These are phyloP conservation scores for Phytopythium aichiense DNA, from an alignment of 352 stramenopile genomes.

Conservation along the genomic window DNA sequence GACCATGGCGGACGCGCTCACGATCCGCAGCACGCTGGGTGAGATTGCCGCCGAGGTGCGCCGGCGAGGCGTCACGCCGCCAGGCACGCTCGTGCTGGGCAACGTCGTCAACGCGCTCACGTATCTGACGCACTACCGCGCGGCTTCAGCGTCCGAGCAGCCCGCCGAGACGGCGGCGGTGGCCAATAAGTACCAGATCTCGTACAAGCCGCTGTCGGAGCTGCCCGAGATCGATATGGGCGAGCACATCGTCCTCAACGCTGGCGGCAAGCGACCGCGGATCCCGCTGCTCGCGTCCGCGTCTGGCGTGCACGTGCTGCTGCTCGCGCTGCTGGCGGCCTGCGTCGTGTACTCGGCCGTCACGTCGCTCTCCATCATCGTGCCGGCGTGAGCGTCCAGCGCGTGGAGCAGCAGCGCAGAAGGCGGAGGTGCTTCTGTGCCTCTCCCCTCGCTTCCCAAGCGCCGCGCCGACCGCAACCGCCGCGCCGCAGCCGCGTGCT, in stretches of 20 bases:
- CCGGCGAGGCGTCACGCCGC: constrained; percentile 81
- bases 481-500: neutral
- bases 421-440: neutral
- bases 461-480: neutral
- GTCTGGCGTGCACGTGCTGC: constrained; percentile 16
- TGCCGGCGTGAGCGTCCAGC: neutral
- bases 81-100: constrained; percentile 93
- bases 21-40: constrained; percentile 84
- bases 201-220: constrained; percentile 45
- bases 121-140: constrained; percentile 64
- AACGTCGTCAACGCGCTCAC: constrained; percentile 86
- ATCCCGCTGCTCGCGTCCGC: constrained; percentile 15
- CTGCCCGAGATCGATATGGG: constrained; percentile 49
- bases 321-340: constrained; percentile 13
- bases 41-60: constrained; percentile 89
- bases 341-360: constrained; percentile 24
- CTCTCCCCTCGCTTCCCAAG: neutral
- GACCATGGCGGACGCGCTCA: constrained; percentile 87
- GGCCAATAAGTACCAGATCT: constrained; percentile 57
- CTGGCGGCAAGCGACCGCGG: constrained; percentile 24
- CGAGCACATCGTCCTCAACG: constrained; percentile 54
- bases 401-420: neutral
- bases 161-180: constrained; percentile 9
- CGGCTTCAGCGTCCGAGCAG: constrained; percentile 24
- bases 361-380: constrained; percentile 10